phyloP scores from a whole-genome alignment of 495 filamentous ascomycete genomes.

The Trichoderma virens region DNA sequence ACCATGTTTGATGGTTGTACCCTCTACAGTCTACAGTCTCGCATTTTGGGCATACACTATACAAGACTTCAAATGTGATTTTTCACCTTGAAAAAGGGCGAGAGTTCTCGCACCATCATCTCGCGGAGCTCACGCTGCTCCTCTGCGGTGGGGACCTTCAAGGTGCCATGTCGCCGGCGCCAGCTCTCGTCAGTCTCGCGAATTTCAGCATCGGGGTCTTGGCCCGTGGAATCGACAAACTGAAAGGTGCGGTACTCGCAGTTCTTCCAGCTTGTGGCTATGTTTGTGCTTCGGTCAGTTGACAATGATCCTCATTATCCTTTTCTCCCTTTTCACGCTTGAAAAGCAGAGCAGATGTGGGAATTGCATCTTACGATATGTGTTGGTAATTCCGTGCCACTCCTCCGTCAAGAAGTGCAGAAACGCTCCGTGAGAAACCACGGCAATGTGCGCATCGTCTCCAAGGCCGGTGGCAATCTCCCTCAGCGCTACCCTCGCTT shows the following conservation, averaged over 20 bases:
- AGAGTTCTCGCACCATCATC: slow-evolving; percentile 11
- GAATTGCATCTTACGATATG: slow-evolving; percentile 40
- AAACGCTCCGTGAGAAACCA: slow-evolving; percentile 45
- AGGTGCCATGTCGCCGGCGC: slow-evolving; percentile 37
- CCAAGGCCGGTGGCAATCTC: slow-evolving; percentile 33
- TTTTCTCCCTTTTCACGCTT: background rate
- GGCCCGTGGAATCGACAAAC: slow-evolving; percentile 50
- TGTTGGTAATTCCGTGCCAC: slow-evolving; percentile 55
- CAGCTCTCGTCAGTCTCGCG: slow-evolving; percentile 53
- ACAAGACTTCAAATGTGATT: background rate
- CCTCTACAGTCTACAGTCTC: background rate
- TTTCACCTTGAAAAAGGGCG: background rate
- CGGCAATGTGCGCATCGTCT: slow-evolving; percentile 49
- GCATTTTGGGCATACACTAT: background rate
- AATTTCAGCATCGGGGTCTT: slow-evolving; percentile 52
- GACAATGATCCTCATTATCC: background rate
- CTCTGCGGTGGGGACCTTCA: slow-evolving; percentile 38
- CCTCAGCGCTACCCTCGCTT: slow-evolving; percentile 61
- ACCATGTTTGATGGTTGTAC: background rate
- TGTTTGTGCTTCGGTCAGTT: background rate
- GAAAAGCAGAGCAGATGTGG: background rate
- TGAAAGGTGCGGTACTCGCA: slow-evolving; percentile 71
- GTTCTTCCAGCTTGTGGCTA: slow-evolving; percentile 78
- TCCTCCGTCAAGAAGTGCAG: slow-evolving; percentile 73
- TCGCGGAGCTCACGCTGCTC: slow-evolving; percentile 31